Evolutionary conservation across 2,329 filamentous ascomycete species (phyloP), one percentile per base, ranked within the genome.

Genomic region (Colletotrichum euphorbiae): DNA sequence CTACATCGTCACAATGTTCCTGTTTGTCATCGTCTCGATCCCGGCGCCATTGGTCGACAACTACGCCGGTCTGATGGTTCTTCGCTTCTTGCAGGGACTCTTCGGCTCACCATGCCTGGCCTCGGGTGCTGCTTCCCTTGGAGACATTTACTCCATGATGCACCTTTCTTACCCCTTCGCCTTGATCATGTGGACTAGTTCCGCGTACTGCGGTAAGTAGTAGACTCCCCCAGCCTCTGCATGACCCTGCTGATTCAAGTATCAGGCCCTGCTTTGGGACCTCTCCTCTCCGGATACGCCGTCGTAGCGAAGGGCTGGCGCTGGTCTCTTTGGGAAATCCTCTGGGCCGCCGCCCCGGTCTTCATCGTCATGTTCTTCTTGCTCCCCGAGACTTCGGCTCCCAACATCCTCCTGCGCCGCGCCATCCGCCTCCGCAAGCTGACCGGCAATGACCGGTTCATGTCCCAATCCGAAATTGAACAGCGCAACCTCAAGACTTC

Each of bases 21-120:
- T 93, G 31, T 93, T 92, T 75, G 87, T 91, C 55, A 84, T 92
- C 69, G 77, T 93, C 11, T 87, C 85, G 6, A 84, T 93, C 15
- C 90, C 90, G 0, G 87, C 89, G 0, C 87, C 89, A 0, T 76
- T 92, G 0, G 87, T 87, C 3, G 77, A 85, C 50, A 91, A 89
- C 78, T 91, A 89, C 59, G 79, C 86, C 0, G 89, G 89, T 0
- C 81, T 93, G 9, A 83, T 91, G 72, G 87, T 90, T 2, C 80
- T 90, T 3, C 84, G 89, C 1, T 91, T 91, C 77, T 77, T 91
- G 4, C 87, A 88, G 67, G 89, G 89, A 2, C 89, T 91, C 81
- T 89, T 91, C 71, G 89, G 89, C 8, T 87, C 84, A 7, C 90
- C 90, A 0, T 89, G 87, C 75, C 78, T 93, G 7, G 89, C 90